A percentile compares a stretch with the other conserved stretches of the same genome.
Evolutionary conservation across 179 eudicot genomes (phyloP).

Genomic region (Beta macrorhiza): DNA sequence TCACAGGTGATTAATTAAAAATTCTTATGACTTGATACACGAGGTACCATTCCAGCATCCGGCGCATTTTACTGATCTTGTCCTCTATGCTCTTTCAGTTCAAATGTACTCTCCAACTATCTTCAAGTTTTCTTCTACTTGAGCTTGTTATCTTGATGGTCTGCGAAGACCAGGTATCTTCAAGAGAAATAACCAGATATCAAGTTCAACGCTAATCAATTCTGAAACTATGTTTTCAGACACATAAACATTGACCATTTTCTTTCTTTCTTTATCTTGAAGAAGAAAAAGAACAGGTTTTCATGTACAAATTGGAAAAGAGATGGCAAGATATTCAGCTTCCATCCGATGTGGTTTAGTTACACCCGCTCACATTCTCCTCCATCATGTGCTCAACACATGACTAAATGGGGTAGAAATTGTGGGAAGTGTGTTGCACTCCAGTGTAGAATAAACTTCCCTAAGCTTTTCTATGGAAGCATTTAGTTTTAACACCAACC

Average conservation of each 20-base stretch:
- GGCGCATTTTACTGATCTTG: not conserved
- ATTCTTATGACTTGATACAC: not conserved
- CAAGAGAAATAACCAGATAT: slow-evolving; percentile 13
- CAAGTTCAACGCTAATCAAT: not conserved
- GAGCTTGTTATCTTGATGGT: slow-evolving; percentile 22
- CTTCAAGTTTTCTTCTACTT: slow-evolving; percentile 9
- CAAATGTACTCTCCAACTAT: not conserved
- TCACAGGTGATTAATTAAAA: not conserved
- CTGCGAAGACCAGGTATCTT: slow-evolving; percentile 38
- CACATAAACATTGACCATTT: too few relatives aligned
- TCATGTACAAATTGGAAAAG: too few relatives aligned
- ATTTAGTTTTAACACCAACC: slow-evolving; percentile 43
- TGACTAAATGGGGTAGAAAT: too few relatives aligned
- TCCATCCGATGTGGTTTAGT: too few relatives aligned
- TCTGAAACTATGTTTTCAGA: too few relatives aligned
- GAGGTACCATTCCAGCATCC: not conserved
- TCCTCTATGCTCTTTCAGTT: not conserved
- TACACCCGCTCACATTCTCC: too few relatives aligned
- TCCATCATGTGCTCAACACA: too few relatives aligned
- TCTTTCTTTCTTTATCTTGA: too few relatives aligned
- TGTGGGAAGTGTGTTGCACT: too few relatives aligned
- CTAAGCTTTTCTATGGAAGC: not conserved
- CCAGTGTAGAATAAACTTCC: not conserved
- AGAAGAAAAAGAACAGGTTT: too few relatives aligned
- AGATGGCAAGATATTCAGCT: too few relatives aligned